Conservation (phyloP, 176 grass and related monocot species). For the Lolium rigidum region DNA sequence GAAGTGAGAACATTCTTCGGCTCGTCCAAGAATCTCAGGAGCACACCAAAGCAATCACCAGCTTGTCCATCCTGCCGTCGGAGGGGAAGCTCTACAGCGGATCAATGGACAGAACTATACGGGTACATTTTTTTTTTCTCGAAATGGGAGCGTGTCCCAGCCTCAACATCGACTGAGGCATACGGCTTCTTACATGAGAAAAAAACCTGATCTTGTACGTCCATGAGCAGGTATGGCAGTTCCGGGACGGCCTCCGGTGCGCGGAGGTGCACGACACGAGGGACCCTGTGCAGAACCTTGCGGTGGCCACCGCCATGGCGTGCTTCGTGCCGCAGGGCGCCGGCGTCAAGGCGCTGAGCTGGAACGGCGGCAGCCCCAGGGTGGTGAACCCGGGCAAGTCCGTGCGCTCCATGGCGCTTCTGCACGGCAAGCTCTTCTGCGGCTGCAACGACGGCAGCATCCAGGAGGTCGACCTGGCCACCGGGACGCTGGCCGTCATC, state of each 20-base stretch:
- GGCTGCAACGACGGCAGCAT: slow-evolving; percentile 71
- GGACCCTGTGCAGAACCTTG: slow-evolving; percentile 58
- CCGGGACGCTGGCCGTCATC: slow-evolving; percentile 57
- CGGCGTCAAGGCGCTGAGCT: slow-evolving; percentile 66
- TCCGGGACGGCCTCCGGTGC: slow-evolving; percentile 56
- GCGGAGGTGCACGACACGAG: slow-evolving; percentile 56
- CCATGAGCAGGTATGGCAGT: slow-evolving; percentile 59
- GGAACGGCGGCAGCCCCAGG: slow-evolving; percentile 64
- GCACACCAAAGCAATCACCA: slow-evolving; percentile 66
- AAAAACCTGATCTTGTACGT: neutral
- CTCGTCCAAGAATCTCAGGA: slow-evolving; percentile 55
- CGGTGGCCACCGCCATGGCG: slow-evolving; percentile 51
- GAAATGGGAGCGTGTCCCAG: no score
- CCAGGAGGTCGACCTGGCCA: slow-evolving; percentile 77
- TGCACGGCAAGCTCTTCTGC: slow-evolving; percentile 72
- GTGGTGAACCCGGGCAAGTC: slow-evolving; percentile 58
- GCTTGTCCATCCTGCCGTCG: slow-evolving; percentile 45
- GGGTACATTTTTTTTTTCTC: no score
- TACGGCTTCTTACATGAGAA: no score
- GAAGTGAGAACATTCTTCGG: slow-evolving; percentile 57
- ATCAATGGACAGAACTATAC: slow-evolving; percentile 56
- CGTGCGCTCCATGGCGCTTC: slow-evolving; percentile 63
- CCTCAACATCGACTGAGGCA: no score
- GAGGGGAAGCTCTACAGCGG: slow-evolving; percentile 67
- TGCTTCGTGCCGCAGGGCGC: slow-evolving; percentile 65